Evolutionary conservation across 78 protist species (phyloP).

Genomic region (Dictyostelium firmibasis): DNA sequence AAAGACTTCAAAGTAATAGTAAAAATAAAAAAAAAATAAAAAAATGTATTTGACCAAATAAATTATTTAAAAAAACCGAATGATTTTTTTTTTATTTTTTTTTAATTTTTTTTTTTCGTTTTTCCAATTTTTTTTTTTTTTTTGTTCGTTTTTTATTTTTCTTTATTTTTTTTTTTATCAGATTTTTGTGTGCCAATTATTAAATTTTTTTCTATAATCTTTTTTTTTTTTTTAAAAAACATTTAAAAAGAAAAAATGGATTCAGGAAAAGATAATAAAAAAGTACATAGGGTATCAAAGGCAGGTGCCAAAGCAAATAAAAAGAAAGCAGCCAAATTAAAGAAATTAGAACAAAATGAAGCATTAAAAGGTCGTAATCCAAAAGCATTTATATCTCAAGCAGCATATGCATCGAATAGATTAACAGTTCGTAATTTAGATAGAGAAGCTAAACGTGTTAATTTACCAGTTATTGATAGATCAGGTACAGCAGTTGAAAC

Average conservation of each 20-base stretch:
- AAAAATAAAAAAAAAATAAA: too few relatives aligned
- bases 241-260: slow-evolving; percentile 27
- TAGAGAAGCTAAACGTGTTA: slow-evolving; percentile 76
- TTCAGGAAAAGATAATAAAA: slow-evolving; percentile 14
- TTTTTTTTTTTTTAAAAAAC: too few relatives aligned
- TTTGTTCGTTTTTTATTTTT: too few relatives aligned
- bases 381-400: slow-evolving; percentile 71
- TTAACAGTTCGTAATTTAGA: slow-evolving; percentile 46
- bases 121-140: too few relatives aligned
- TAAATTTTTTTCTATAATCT: too few relatives aligned
- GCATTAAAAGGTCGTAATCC: slow-evolving; percentile 48
- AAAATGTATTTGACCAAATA: too few relatives aligned
- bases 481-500: slow-evolving; percentile 83
- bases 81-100: too few relatives aligned
- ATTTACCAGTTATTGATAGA: slow-evolving; percentile 90
- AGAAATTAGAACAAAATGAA: slow-evolving; percentile 23
- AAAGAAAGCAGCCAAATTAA: slow-evolving; percentile 72
- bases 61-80: too few relatives aligned
- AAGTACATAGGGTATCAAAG: slow-evolving; percentile 65
- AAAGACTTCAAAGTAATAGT: too few relatives aligned
- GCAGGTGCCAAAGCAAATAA: slow-evolving; percentile 83
- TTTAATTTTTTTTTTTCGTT: too few relatives aligned
- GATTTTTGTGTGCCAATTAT: neutral
- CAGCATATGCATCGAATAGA: slow-evolving; percentile 54
- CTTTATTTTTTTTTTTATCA: too few relatives aligned